A percentile compares a stretch with the other conserved stretches of the same genome.
phyloP scores from a whole-genome alignment of 192 early-diverging fungal species.

The Backusella tarrabulga region DNA sequence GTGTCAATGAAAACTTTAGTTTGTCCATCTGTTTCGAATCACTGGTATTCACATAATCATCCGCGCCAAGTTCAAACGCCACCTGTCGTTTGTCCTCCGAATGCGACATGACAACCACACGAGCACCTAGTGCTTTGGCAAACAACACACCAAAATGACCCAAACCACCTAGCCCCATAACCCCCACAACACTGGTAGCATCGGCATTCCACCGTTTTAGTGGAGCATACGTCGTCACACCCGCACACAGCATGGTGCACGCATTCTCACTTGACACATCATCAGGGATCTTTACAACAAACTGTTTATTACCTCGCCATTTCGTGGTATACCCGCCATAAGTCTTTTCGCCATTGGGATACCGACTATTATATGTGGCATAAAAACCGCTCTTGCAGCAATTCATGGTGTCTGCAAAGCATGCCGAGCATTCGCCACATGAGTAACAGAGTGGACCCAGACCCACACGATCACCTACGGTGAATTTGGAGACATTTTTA shows the following conservation, averaged over 20 bases:
- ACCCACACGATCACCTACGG: conserved; percentile 64
- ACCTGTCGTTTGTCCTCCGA: conserved; percentile 56
- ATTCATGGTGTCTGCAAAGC: background rate
- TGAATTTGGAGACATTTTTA: conserved; percentile 23
- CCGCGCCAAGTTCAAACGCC: conserved; percentile 54
- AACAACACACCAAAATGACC: conserved; percentile 63
- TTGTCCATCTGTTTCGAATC: conserved; percentile 6
- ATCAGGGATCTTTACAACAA: conserved; percentile 57
- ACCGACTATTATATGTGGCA: conserved; percentile 20
- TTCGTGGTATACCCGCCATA: conserved; percentile 37
- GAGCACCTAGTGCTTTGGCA: conserved; percentile 40
- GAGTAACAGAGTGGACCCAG: background rate
- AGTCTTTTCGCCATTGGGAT: conserved; percentile 23
- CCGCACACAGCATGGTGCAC: conserved; percentile 76
- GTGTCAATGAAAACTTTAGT: conserved; percentile 13
- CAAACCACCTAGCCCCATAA: conserved; percentile 31
- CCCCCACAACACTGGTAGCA: conserved; percentile 17
- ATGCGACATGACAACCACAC: conserved; percentile 55
- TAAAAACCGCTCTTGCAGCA: background rate
- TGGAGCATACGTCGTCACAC: conserved; percentile 51
- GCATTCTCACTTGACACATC: conserved; percentile 48
- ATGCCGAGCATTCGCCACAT: background rate
- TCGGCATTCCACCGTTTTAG: conserved; percentile 17
- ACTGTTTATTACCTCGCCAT: conserved; percentile 46
- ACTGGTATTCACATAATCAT: conserved; percentile 18